Evolutionary conservation across 345 rosid genomes (phyloP), one percentile per base, ranked within the genome.

Genomic region (Luvunga scandens): DNA sequence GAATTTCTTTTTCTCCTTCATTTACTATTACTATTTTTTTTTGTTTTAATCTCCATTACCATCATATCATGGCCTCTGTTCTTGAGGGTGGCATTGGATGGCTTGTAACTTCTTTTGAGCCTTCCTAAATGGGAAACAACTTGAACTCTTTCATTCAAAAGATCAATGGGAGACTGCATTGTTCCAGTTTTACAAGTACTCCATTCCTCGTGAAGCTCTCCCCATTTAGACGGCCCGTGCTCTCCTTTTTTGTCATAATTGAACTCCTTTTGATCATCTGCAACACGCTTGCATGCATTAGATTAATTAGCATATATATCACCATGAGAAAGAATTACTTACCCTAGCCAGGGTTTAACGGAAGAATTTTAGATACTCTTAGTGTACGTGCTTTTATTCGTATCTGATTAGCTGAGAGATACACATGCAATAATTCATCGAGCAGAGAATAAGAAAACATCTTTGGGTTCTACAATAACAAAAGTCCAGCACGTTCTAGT

Each of bases 1-100:
- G 31, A 60, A n/a, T 60, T 9, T 60, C 57, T 53, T 53, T 53
- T 18, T 53, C 56, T 45, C 13, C 50, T 45, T 45, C 50, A 45
- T 45, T 45, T 45, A 45, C 13, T 13, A 3, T 45, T 45, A 12
- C 16, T 12, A 2, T 42, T 10, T 10, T 45, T 13, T 12, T 27
- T 7, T 45, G 38, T 45, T 45, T 0, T 0, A 45, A 1, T 48
- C 48, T 28, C 12, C 18, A 19, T 16, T 86, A 95, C 99, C 98
- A 82, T 88, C 85, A 92, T 90, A 71, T 95, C 98, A 78, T 90
- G 97, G 73, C 99, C 99, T 60, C 98, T 89, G 68, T 95, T 95
- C 78, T 6, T 87, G 8, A 95, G 90, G 19, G 87, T 88, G 72
- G 94, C 88, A 65, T 85, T 85, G 24, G 86, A 66, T 6, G 94